Evolutionary conservation across 306 rosid genomes (phyloP), one percentile per base, ranked within the genome.

Genomic region (Quercus agrifolia): DNA sequence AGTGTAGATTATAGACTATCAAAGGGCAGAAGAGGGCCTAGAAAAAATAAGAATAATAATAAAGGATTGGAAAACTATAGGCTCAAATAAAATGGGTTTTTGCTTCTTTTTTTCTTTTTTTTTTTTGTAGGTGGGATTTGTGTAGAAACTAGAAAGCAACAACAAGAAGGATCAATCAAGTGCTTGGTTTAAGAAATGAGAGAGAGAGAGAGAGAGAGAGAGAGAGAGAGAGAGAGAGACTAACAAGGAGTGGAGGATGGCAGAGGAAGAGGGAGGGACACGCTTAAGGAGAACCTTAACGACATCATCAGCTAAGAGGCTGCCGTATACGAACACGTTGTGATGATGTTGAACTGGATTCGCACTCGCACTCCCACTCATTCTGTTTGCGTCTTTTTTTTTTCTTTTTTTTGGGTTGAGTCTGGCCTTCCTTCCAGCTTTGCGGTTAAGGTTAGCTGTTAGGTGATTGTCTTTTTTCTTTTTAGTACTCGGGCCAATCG

Each of bases 251-350:
- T 71, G 28, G 66, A 95, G 97, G 66, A 77, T 74, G 52, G 98
- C 97, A 56, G 84, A 15, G 31, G 90, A 64, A 1, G 97, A 75
- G 5, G 70, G 68, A 84, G 99, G 98, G 46, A 89, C 49, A 25
- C 99, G 98, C 1, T 89, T 87, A 58, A 93, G 58, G 76, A 95
- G 96, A 15, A 76, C 78, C 1, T 82, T 83, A 15, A 93, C 93
- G 72, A 95, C 91, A 38, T 93, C 99, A 56, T 93, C 97, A 11
- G 97, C 92, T 51, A 89, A 71, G 66, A 95, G 94, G 82, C 93
- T 90, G 15, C 98, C 96, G 74, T 95, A 95, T 14, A 93, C 98
- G 86, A 95, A 95, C 19, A 95, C 98, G 86, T 80, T 82, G 80
- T 96, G 90, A 44, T 81, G 77, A 78, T 63, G 70, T 54, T 19